phyloP scores from a whole-genome alignment of 108 stramenopile genomes.

The Pseudonitzschia delicatissima region DNA sequence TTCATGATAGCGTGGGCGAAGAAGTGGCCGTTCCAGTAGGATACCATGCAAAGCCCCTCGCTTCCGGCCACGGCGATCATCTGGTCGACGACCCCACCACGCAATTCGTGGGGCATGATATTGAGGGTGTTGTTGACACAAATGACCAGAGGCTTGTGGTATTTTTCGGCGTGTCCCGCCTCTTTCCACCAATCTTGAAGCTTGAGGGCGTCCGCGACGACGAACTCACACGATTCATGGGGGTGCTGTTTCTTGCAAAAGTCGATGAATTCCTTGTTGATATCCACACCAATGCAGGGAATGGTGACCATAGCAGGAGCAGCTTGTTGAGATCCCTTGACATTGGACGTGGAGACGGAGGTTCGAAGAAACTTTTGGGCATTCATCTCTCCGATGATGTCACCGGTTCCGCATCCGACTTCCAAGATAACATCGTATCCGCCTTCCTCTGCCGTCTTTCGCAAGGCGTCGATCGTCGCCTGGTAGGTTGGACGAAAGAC shows the following conservation, averaged over 20 bases:
- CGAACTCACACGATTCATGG: conserved; percentile 26
- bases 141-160: conserved; percentile 36
- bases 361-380: conserved; percentile 3
- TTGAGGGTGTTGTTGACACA: conserved; percentile 51
- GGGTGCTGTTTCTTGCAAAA: conserved; percentile 20
- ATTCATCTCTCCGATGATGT: conserved; percentile 36
- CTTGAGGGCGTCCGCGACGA: conserved; percentile 37
- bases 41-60: conserved; percentile 37
- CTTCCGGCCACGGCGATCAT: conserved; percentile 40
- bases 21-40: conserved; percentile 47
- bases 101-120: conserved; percentile 44
- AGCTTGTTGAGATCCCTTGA: background rate
- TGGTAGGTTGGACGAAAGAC: conserved; percentile 42
- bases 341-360: background rate
- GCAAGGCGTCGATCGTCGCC: conserved; percentile 30
- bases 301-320: conserved; percentile 2
- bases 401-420: conserved; percentile 50
- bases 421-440: conserved; percentile 42
- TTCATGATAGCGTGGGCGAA: conserved; percentile 46
- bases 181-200: conserved; percentile 41
- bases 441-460: conserved; percentile 26
- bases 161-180: conserved; percentile 30
- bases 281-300: conserved; percentile 42
- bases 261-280: conserved; percentile 36
- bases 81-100: conserved; percentile 40